Percentiles rank a stretch among this genome's conserved stretches.
Conservation (phyloP, 352 stramenopile genomes). For the Globisporangium megalacanthum region DNA sequence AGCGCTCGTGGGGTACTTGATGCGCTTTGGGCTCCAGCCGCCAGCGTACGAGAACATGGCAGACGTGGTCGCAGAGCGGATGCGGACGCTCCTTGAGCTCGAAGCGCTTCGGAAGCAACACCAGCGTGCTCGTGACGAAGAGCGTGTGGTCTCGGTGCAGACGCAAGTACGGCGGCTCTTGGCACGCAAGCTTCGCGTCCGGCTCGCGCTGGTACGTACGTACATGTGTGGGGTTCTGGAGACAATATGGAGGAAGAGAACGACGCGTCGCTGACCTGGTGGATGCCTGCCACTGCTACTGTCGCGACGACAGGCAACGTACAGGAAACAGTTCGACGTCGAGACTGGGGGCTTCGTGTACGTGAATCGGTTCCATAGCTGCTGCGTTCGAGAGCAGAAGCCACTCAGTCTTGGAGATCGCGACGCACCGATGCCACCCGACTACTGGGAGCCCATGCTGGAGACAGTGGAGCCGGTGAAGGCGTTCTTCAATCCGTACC, state of each 20-base stretch:
- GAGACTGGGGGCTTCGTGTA: constrained; percentile 29
- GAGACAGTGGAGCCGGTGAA: neutral
- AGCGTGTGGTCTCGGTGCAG: constrained; percentile 30
- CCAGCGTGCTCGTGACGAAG: constrained; percentile 11
- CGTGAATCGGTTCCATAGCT: constrained; percentile 6
- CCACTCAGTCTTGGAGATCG: constrained; percentile 37
- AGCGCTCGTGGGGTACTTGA: constrained; percentile 32
- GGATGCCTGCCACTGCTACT: neutral
- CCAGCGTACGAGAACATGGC: constrained; percentile 38
- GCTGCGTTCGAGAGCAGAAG: constrained; percentile 30
- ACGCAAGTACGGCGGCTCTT: constrained; percentile 24
- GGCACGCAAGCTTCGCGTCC: constrained; percentile 22
- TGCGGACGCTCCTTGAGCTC: neutral
- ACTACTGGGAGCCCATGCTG: constrained; percentile 32
- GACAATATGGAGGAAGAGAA: neutral
- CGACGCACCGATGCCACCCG: constrained; percentile 36
- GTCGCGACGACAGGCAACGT: constrained; percentile 21
- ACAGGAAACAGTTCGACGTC: constrained; percentile 42
- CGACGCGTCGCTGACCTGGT: neutral
- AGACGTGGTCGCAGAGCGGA: constrained; percentile 24
- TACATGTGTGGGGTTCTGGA: neutral
- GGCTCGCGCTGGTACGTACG: constrained; percentile 28
- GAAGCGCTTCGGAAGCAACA: neutral
- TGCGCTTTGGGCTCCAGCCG: constrained; percentile 16
- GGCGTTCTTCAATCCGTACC: constrained; percentile 39